phyloP scores from a whole-genome alignment of 805 yeast genomes.

The Myxozyma sirexii region DNA sequence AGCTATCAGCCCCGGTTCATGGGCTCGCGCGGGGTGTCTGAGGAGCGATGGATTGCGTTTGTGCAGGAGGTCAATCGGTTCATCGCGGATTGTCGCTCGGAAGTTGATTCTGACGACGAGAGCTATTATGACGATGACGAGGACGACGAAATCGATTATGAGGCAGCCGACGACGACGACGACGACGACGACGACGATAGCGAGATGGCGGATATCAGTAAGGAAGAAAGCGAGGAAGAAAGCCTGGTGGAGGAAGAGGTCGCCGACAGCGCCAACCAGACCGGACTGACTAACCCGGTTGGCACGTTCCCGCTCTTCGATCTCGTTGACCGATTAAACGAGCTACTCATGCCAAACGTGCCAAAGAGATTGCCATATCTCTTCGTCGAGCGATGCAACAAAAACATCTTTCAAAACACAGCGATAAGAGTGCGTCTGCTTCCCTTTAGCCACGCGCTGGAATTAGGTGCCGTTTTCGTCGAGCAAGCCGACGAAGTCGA shows the following conservation, averaged over 20 bases:
- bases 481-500: slow-evolving; percentile 9
- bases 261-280: too few relatives aligned
- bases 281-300: slow-evolving; percentile 1
- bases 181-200: not conserved
- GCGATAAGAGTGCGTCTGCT: slow-evolving; percentile 4
- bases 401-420: not conserved
- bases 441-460: slow-evolving; percentile 4
- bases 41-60: slow-evolving; percentile 7
- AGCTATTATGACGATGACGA: not conserved
- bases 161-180: not conserved
- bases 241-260: not conserved
- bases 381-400: slow-evolving; percentile 4
- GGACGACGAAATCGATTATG: not conserved
- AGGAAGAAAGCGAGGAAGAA: not conserved
- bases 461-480: slow-evolving; percentile 1
- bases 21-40: slow-evolving; percentile 4
- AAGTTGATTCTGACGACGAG: not conserved
- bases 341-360: not conserved
- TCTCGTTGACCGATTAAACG: not conserved
- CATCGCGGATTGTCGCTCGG: not conserved
- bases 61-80: not conserved
- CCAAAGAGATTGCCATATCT: not conserved
- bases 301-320: not conserved
- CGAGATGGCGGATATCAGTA: not conserved
- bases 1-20: slow-evolving; percentile 11